Conservation (phyloP, 192 early-diverging fungal genomes). For the Coemansia sp. region DNA sequence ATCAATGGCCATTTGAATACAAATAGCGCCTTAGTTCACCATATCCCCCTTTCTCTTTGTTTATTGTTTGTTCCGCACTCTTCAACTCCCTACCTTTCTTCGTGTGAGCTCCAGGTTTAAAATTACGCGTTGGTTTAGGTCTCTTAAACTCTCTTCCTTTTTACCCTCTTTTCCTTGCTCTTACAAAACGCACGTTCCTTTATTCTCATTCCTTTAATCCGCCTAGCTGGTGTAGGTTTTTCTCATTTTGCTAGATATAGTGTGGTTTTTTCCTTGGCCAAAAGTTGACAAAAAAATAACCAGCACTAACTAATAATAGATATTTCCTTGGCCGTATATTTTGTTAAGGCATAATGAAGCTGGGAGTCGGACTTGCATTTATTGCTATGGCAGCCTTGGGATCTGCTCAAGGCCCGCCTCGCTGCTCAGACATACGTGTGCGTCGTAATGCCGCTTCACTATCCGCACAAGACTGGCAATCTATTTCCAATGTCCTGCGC, state of each 20-base stretch:
- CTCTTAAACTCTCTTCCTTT: constrained; percentile 1
- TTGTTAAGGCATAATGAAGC: constrained; percentile 26
- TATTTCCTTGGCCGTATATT: too few species aligned
- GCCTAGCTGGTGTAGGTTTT: too few species aligned
- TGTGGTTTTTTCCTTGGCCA: too few species aligned
- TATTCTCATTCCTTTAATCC: neutral
- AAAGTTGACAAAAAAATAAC: too few species aligned
- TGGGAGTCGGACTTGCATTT: constrained; percentile 28
- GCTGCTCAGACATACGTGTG: constrained; percentile 31
- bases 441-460: constrained; percentile 47
- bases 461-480: constrained; percentile 44
- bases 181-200: neutral
- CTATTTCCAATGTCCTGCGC: constrained; percentile 32
- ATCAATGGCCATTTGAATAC: constrained; percentile 4
- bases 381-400: constrained; percentile 29
- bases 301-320: too few species aligned
- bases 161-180: neutral
- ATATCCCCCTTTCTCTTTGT: neutral
- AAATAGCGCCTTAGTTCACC: constrained; percentile 1
- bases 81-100: neutral
- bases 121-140: neutral
- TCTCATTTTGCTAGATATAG: too few species aligned
- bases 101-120: neutral
- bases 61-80: constrained; percentile 7
- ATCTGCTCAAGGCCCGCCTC: constrained; percentile 23